Evolutionary conservation across 805 yeast species (phyloP).

Genomic region (Tetrapisispora pingtungensis): DNA sequence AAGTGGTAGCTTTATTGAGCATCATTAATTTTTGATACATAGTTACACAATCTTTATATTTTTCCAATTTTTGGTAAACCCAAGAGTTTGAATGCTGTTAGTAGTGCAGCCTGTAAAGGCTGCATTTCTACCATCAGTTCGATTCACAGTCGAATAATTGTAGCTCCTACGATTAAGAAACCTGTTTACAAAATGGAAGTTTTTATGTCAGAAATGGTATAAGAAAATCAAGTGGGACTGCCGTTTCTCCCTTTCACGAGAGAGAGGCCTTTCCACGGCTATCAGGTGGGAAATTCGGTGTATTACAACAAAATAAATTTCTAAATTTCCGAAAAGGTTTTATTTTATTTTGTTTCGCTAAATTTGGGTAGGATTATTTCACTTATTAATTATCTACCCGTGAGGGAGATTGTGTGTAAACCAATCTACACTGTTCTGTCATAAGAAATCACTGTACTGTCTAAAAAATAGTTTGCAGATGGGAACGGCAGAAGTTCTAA

Average conservation of each 20-base stretch:
- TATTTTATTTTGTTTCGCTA: too few species aligned
- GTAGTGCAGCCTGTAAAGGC: background rate
- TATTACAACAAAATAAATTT: conserved; percentile 18
- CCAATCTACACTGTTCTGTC: conserved; percentile 13
- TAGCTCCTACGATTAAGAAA: conserved; percentile 21
- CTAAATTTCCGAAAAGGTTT: too few species aligned
- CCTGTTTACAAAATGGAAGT: conserved; percentile 17
- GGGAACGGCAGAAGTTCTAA: conserved; percentile 28
- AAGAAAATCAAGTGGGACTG: too few species aligned
- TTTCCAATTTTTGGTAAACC: too few species aligned
- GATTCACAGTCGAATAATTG: conserved; percentile 10
- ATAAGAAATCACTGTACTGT: conserved; percentile 25
- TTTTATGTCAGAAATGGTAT: too few species aligned
- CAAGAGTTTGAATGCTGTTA: background rate
- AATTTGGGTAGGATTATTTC: too few species aligned
- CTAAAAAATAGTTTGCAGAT: too few species aligned
- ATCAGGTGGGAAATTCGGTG: conserved; percentile 34
- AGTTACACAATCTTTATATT: too few species aligned
- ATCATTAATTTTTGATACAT: too few species aligned
- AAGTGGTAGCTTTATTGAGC: too few species aligned
- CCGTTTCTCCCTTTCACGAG: too few species aligned
- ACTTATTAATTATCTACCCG: conserved; percentile 8
- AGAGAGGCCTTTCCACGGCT: too few species aligned
- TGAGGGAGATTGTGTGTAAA: conserved; percentile 13
- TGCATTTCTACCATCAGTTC: background rate